A percentile compares a stretch with the other conserved stretches of the same genome.
Evolutionary conservation across 2,329 filamentous ascomycete genomes (phyloP).

Genomic region (Alternaria longipes): DNA sequence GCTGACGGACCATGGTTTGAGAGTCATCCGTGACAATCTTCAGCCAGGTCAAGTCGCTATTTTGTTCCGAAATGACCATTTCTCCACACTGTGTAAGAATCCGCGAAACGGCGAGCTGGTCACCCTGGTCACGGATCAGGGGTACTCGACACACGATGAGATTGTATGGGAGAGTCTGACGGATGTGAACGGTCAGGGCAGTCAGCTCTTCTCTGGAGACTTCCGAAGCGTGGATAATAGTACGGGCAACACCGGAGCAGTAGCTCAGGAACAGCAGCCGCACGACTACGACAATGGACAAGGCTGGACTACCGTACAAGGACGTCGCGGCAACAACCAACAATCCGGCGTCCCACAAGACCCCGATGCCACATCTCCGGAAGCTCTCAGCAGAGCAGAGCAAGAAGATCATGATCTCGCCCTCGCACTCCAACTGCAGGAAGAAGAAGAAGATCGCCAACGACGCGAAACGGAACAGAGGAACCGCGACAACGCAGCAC

Average conservation of each 20-base stretch:
- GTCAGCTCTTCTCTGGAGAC: slow-evolving; percentile 88
- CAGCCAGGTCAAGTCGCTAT: slow-evolving; percentile 84
- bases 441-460: slow-evolving; percentile 87
- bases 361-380: slow-evolving; percentile 35
- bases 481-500: slow-evolving; percentile 42
- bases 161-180: slow-evolving; percentile 95
- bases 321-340: slow-evolving; percentile 42
- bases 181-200: slow-evolving; percentile 83
- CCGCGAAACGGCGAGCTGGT: slow-evolving; percentile 78
- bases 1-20: slow-evolving; percentile 81
- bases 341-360: slow-evolving; percentile 21
- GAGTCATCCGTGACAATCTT: slow-evolving; percentile 75
- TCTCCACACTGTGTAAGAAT: slow-evolving; percentile 91
- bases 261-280: slow-evolving; percentile 37
- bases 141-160: slow-evolving; percentile 86
- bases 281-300: slow-evolving; percentile 48
- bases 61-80: slow-evolving; percentile 96
- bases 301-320: slow-evolving; percentile 66
- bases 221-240: slow-evolving; percentile 81
- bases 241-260: slow-evolving; percentile 24
- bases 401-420: slow-evolving; percentile 86
- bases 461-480: slow-evolving; percentile 67
- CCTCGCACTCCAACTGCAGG: slow-evolving; percentile 89
- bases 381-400: slow-evolving; percentile 65
- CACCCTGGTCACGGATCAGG: slow-evolving; percentile 90